These are phyloP conservation scores for Oenanthe javanica DNA, from an alignment of 140 eudicot genomes.

Conservation along the genomic window DNA sequence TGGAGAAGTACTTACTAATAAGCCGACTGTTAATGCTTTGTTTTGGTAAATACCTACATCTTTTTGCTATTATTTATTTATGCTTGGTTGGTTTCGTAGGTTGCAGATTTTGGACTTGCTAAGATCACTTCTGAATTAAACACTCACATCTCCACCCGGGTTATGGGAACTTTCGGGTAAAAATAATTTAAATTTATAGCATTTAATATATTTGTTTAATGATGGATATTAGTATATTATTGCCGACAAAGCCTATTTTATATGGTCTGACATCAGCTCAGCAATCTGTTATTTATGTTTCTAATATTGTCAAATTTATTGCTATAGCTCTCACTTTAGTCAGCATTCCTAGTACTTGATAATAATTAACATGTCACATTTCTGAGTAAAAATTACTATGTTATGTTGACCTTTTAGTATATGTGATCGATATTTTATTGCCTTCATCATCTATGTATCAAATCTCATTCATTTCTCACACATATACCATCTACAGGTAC, in stretches of 20 bases:
- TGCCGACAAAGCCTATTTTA: neutral
- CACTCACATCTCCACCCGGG: conserved; percentile 91
- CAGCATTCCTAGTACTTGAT: neutral
- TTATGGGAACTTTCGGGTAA: conserved; percentile 99
- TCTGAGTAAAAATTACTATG: neutral
- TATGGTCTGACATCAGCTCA: too few relatives aligned
- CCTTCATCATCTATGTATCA: neutral
- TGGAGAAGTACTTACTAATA: neutral
- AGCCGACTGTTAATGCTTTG: neutral
- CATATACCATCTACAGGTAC: conserved; percentile 37
- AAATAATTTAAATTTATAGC: neutral
- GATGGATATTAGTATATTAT: neutral
- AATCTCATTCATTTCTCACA: neutral
- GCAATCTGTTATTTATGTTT: neutral
- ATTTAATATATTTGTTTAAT: neutral
- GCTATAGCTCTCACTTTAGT: neutral
- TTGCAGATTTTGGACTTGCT: conserved; percentile 98
- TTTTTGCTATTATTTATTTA: neutral
- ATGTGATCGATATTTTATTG: neutral
- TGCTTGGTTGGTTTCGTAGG: conserved; percentile 34
- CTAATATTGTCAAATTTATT: neutral
- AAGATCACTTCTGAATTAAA: conserved; percentile 72
- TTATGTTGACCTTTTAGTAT: neutral
- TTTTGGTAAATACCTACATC: neutral
- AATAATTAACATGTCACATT: neutral